A percentile compares a stretch with the other conserved stretches of the same genome.
Conservation (phyloP, 31 red algal genomes). For the Odonthalia washingtoniensis region DNA sequence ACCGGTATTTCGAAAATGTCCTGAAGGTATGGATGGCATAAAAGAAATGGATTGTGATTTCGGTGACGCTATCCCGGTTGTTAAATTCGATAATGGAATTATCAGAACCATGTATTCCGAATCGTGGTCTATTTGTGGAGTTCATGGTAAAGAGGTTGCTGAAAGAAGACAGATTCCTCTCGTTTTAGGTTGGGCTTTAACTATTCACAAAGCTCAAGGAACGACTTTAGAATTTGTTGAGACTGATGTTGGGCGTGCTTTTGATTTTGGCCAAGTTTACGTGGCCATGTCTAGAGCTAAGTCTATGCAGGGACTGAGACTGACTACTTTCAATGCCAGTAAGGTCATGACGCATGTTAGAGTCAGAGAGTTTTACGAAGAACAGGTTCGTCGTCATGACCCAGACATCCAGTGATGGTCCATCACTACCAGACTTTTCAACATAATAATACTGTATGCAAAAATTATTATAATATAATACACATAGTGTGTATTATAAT, state of each 20-base stretch:
- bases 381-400: no score
- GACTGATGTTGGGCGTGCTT: constrained; percentile 57
- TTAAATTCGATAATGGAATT: constrained; percentile 57
- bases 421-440: no score
- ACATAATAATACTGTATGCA: no score
- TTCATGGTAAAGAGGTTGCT: constrained; percentile 48
- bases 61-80: constrained; percentile 26
- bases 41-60: neutral
- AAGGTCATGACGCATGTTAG: constrained; percentile 58
- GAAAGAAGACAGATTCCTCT: constrained; percentile 56
- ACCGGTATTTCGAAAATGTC: constrained; percentile 24
- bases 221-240: constrained; percentile 69
- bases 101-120: constrained; percentile 6
- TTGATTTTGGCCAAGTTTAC: constrained; percentile 78
- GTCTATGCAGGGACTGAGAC: constrained; percentile 38
- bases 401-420: no score
- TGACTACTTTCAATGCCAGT: constrained; percentile 44
- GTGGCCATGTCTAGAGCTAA: constrained; percentile 68
- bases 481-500: no score
- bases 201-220: constrained; percentile 76
- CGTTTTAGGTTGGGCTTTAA: constrained; percentile 66
- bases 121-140: constrained; percentile 45
- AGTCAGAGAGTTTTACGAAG: constrained; percentile 46
- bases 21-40: constrained; percentile 3
- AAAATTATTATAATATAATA: no score